Evolutionary conservation across 805 yeast species (phyloP).

Genomic region (Candida boleticola): DNA sequence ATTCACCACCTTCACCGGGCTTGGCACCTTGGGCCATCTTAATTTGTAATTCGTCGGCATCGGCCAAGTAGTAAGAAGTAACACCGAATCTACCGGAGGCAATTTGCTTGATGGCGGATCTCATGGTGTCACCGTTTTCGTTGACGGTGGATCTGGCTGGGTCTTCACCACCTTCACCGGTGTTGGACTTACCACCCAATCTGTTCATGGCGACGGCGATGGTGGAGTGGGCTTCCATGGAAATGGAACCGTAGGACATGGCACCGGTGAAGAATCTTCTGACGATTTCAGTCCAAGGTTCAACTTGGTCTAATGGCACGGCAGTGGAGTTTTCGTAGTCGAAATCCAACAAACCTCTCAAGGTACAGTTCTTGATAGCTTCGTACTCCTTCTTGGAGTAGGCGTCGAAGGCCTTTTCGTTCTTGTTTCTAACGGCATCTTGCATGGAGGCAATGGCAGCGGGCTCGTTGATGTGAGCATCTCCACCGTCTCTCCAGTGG

Average conservation of each 20-base stretch:
- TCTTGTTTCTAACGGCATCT: constrained; percentile 97
- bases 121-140: constrained; percentile 93
- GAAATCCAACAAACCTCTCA: constrained; percentile 90
- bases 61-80: constrained; percentile 88
- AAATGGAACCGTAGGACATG: constrained; percentile 98
- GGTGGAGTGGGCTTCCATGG: constrained; percentile 98
- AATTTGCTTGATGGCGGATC: constrained; percentile 97
- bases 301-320: constrained; percentile 96
- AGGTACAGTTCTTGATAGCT: constrained; percentile 87
- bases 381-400: constrained; percentile 88
- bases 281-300: constrained; percentile 99
- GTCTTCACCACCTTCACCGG: constrained; percentile 99
- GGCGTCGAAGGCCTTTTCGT: constrained; percentile 87
- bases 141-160: constrained; percentile 79
- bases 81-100: constrained; percentile 99
- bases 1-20: constrained; percentile 99
- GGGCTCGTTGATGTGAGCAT: constrained; percentile 92
- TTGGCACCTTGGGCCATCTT: constrained; percentile 99
- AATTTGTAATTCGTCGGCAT: constrained; percentile 96
- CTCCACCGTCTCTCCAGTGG: constrained; percentile 99
- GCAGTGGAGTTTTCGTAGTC: constrained; percentile 70
- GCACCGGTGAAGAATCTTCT: constrained; percentile 99
- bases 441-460: constrained; percentile 92
- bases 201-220: constrained; percentile 98
- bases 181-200: constrained; percentile 94